phyloP scores from a whole-genome alignment of 352 stramenopile species.

The Pythium phragmiticola region DNA sequence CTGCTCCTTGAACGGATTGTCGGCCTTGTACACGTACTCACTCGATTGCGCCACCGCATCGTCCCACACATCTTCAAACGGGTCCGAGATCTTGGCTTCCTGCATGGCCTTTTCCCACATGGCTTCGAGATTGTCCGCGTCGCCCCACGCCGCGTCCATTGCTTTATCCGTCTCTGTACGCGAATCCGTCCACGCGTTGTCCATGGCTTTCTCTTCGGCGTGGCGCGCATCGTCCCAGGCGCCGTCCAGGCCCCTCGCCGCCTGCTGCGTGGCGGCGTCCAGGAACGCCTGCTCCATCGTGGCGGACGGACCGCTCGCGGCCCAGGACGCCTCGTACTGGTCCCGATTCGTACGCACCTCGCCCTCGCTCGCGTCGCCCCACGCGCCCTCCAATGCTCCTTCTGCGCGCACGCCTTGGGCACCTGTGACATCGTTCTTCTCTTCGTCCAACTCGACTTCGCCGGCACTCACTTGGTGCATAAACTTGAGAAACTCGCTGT shows the following conservation, averaged over 20 bases:
- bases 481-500: conserved; percentile 87
- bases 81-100: conserved; percentile 59
- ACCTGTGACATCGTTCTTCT: conserved; percentile 65
- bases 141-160: conserved; percentile 59
- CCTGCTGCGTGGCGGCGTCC: conserved; percentile 24
- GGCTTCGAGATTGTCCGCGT: conserved; percentile 53
- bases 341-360: conserved; percentile 62
- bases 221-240: conserved; percentile 41
- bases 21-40: conserved; percentile 73
- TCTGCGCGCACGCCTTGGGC: conserved; percentile 35
- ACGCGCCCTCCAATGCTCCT: conserved; percentile 64
- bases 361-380: conserved; percentile 46
- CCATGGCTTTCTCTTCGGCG: conserved; percentile 33
- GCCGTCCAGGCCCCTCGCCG: conserved; percentile 34
- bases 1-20: conserved; percentile 68
- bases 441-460: conserved; percentile 76
- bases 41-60: conserved; percentile 35
- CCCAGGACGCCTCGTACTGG: conserved; percentile 55
- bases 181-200: conserved; percentile 47
- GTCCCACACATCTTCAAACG: conserved; percentile 80
- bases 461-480: conserved; percentile 79
- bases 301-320: conserved; percentile 27
- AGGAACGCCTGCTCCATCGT: conserved; percentile 58
- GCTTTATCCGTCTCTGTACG: conserved; percentile 48
- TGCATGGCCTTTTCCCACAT: conserved; percentile 26